A percentile compares a stretch with the other conserved stretches of the same genome.
phyloP scores from a whole-genome alignment of 140 eudicot genomes.

The Senecio squalidus region DNA sequence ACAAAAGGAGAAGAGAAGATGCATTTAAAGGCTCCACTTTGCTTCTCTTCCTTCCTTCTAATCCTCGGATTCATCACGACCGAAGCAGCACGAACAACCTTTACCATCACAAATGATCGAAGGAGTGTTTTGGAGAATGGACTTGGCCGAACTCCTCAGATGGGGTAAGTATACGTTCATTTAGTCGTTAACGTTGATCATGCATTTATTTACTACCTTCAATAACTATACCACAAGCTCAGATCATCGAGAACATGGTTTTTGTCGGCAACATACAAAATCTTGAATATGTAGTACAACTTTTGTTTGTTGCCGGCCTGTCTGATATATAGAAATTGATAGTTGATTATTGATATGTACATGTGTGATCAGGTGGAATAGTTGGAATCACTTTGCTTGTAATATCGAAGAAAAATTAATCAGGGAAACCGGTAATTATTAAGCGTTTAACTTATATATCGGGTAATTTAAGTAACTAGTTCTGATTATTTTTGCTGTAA shows the following conservation, averaged over 20 bases:
- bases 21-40: slow-evolving; percentile 29
- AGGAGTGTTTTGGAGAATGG: slow-evolving; percentile 47
- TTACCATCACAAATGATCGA: slow-evolving; percentile 19
- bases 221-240: not conserved
- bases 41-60: slow-evolving; percentile 21
- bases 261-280: not conserved
- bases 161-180: slow-evolving; percentile 50
- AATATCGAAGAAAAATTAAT: slow-evolving; percentile 62
- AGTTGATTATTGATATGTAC: no score
- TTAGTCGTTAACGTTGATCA: not conserved
- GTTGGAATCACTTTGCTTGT: slow-evolving; percentile 97
- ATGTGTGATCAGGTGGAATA: slow-evolving; percentile 63
- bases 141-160: slow-evolving; percentile 64
- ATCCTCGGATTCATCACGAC: not conserved
- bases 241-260: no score
- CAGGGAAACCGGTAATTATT: slow-evolving; percentile 36
- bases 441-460: not conserved
- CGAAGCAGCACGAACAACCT: slow-evolving; percentile 26
- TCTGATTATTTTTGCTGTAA: not conserved
- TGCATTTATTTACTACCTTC: not conserved
- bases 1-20: no score
- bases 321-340: no score
- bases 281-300: not conserved
- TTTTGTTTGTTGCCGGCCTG: not conserved
- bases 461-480: no score